Evolutionary conservation across 139 green algal genomes (phyloP).

Genomic region (Mychonastes homosphaera): DNA sequence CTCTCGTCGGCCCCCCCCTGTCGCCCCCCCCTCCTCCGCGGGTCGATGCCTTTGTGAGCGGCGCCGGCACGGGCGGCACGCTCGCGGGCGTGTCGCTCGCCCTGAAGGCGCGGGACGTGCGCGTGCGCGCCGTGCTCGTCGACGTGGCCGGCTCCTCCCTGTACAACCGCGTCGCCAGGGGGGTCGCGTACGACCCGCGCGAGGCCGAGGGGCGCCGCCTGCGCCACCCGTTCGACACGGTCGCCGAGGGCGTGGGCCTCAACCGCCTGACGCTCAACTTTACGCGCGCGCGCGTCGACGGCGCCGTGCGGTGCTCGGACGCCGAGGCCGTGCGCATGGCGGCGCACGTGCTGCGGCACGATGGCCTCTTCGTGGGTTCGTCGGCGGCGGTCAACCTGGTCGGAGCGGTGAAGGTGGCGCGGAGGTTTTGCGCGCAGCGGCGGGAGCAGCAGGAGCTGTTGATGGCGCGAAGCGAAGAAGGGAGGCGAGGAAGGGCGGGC

Average conservation of each 20-base stretch:
- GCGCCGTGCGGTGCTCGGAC: conserved; percentile 69
- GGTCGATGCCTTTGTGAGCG: conserved; percentile 86
- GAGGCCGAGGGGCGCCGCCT: conserved; percentile 88
- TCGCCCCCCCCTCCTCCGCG: too few species aligned
- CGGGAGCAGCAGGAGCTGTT: background rate
- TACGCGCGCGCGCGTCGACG: conserved; percentile 47
- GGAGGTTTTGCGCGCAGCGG: too few species aligned
- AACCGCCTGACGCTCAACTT: conserved; percentile 94
- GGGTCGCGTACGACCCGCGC: conserved; percentile 69
- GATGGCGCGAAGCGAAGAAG: background rate
- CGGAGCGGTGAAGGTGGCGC: conserved; percentile 77
- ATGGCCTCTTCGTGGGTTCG: conserved; percentile 85
- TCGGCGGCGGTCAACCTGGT: conserved; percentile 82
- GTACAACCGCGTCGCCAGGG: conserved; percentile 83
- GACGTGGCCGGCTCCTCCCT: conserved; percentile 83
- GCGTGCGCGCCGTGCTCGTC: conserved; percentile 49
- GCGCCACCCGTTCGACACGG: conserved; percentile 87
- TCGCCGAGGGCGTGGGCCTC: conserved; percentile 80
- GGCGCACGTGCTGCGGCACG: conserved; percentile 68
- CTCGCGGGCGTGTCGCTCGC: conserved; percentile 69
- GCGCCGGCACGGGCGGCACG: conserved; percentile 86
- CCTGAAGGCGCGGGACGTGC: conserved; percentile 48
- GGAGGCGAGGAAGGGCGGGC: background rate
- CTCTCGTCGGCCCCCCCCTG: too few species aligned
- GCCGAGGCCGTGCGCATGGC: conserved; percentile 78